Conservation (phyloP, 345 rosid genomes). For the Syzygium aqueum region DNA sequence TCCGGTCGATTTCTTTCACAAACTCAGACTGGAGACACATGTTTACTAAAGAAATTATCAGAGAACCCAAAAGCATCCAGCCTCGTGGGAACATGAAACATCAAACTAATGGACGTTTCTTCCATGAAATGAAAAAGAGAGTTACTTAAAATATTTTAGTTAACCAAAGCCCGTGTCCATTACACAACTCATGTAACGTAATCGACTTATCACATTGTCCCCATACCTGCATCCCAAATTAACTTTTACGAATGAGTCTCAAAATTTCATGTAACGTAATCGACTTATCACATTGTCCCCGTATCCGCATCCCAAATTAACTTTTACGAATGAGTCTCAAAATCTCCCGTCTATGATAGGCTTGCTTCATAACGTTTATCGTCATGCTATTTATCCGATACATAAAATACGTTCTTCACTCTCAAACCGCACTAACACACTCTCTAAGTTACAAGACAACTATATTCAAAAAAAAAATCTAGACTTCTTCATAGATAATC, state of each 20-base stretch:
- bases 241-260: neutral
- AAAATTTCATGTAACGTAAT: neutral
- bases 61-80: neutral
- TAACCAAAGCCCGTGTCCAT: neutral
- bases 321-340: neutral
- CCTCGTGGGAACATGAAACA: neutral
- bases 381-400: neutral
- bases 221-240: neutral
- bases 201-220: neutral
- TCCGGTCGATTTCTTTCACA: neutral
- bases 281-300: accelerated
- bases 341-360: neutral
- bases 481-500: no score
- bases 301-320: neutral
- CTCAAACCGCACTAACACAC: neutral
- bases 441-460: neutral
- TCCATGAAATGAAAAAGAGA: neutral
- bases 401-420: neutral
- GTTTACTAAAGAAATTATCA: neutral
- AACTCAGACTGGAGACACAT: neutral
- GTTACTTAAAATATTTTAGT: neutral
- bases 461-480: neutral
- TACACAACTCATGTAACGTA: neutral
- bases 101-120: neutral
- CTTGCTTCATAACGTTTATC: neutral